Base-by-base conservation (phyloP, 768 basidiomycete species). In the Russula abietina region DNA sequence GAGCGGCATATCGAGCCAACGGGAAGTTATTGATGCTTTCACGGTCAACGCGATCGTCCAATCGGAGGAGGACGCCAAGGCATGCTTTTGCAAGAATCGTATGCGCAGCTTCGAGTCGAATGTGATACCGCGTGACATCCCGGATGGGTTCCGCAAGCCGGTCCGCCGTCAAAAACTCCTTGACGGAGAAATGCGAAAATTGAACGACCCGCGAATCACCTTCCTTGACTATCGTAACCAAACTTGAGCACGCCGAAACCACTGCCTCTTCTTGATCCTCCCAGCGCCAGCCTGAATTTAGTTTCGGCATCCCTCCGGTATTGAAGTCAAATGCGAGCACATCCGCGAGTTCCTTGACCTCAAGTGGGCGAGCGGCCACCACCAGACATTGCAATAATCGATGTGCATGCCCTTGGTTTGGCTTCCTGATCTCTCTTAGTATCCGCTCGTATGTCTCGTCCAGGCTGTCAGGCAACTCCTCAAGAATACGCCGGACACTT, bases 381-480 rank as follows among this genome's bases (percentile, higher is more conserved):
- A 26, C 49, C 8, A 60, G 51, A 36, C 51, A 60, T 46, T 60
- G 59, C 22, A 60, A 54, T 14, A 60, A n/a, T 33, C 50, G 59
- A 26, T 43, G 51, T 2, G 59, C 59, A 46, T 54, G 41, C 26
- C 32, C 17, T 32, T 43, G 32, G 14, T 60, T 54, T 16, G 59
- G 22, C 19, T 54, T 45, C 19, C 41, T 24, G 22, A 60, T 60
- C 9, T 54, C 51, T 28, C 33, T n/a, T 10, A 60, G 19, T 43
- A 60, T 53, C 11, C 52, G 59, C 30, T 53, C 51, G 30, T 60
- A 60, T 9, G 59, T 60, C 30, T 46, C 59, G 5, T 60, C 59
- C 9, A 60, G 14, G 17, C 39, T 38, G 1, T 46, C 32, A 0
- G 59, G 50, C 19, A 60, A 45, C 9, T 52, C 51, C 0, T 60